A percentile compares a stretch with the other conserved stretches of the same genome.
Conservation (phyloP, 2,329 filamentous ascomycete genomes). For the Gyromitra esculenta region DNA sequence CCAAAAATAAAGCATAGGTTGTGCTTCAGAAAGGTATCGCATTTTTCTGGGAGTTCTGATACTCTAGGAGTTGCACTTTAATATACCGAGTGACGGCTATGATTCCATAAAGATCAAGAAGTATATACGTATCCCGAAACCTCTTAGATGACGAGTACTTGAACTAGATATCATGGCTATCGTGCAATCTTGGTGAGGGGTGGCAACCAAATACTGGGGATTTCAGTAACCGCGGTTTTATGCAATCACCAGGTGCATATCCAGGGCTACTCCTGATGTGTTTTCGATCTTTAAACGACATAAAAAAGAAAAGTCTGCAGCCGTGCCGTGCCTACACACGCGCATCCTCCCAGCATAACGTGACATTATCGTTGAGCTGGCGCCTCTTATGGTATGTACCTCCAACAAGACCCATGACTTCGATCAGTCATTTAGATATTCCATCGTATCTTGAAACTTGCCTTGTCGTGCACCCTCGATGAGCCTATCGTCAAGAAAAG, state of each 20-base stretch:
- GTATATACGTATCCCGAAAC: neutral
- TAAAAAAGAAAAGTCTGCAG: slow-evolving; percentile 44
- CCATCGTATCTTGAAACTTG: slow-evolving; percentile 43
- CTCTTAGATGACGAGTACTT: slow-evolving; percentile 35
- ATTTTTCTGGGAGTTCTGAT: slow-evolving; percentile 16
- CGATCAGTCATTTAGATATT: slow-evolving; percentile 39
- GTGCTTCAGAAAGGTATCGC: slow-evolving; percentile 35
- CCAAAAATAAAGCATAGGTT: slow-evolving; percentile 29
- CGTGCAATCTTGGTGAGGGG: slow-evolving; percentile 19
- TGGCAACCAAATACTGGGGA: slow-evolving; percentile 6
- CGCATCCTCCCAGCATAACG: slow-evolving; percentile 6
- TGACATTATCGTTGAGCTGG: slow-evolving; percentile 44
- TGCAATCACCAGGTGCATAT: slow-evolving; percentile 26
- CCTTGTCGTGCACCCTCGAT: slow-evolving; percentile 34
- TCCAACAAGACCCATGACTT: slow-evolving; percentile 21
- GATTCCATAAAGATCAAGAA: slow-evolving; percentile 32
- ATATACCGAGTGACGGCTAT: slow-evolving; percentile 38
- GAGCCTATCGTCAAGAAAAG: slow-evolving; percentile 36
- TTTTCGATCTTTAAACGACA: slow-evolving; percentile 47
- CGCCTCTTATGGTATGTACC: slow-evolving; percentile 43
- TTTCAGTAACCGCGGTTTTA: slow-evolving; percentile 10
- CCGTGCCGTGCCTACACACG: slow-evolving; percentile 32
- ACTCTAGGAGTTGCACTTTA: slow-evolving; percentile 22
- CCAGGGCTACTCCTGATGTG: slow-evolving; percentile 45
- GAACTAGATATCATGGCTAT: slow-evolving; percentile 16